phyloP scores from a whole-genome alignment of 305 asterid species.

The Vinca major region DNA sequence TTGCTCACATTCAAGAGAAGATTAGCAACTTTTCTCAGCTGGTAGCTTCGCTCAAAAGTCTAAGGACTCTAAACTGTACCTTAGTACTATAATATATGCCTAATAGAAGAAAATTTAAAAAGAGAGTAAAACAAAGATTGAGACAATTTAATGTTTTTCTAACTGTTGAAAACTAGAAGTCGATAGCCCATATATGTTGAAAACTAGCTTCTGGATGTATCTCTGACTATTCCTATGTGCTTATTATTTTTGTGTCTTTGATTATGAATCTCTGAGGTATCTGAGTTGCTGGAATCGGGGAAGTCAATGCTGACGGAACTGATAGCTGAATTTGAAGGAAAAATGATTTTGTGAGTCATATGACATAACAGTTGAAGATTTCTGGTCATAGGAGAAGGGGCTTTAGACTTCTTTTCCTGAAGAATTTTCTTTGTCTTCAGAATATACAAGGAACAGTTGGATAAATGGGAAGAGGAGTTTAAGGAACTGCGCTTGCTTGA shows the following conservation, averaged over 20 bases:
- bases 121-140: not conserved
- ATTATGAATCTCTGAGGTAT: slow-evolving; percentile 41
- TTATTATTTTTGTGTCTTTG: slow-evolving; percentile 16
- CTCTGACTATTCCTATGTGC: not conserved
- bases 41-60: slow-evolving; percentile 31
- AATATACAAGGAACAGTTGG: slow-evolving; percentile 79
- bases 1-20: slow-evolving; percentile 70
- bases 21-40: slow-evolving; percentile 60
- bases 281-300: slow-evolving; percentile 86
- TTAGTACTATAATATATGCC: too few species aligned
- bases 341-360: slow-evolving; percentile 57
- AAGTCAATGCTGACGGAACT: slow-evolving; percentile 76
- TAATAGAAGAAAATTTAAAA: not conserved
- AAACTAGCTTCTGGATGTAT: not conserved
- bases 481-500: slow-evolving; percentile 72
- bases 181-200: not conserved
- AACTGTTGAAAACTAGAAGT: not conserved
- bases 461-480: slow-evolving; percentile 85
- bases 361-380: slow-evolving; percentile 2
- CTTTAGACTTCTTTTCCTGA: slow-evolving; percentile 14
- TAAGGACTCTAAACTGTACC: not conserved
- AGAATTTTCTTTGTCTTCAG: slow-evolving; percentile 29
- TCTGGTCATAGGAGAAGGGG: slow-evolving; percentile 9
- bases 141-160: not conserved
- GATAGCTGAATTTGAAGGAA: slow-evolving; percentile 72